These are phyloP conservation scores for Crataegus laevigata DNA, from an alignment of 306 rosid genomes.

Conservation along the genomic window DNA sequence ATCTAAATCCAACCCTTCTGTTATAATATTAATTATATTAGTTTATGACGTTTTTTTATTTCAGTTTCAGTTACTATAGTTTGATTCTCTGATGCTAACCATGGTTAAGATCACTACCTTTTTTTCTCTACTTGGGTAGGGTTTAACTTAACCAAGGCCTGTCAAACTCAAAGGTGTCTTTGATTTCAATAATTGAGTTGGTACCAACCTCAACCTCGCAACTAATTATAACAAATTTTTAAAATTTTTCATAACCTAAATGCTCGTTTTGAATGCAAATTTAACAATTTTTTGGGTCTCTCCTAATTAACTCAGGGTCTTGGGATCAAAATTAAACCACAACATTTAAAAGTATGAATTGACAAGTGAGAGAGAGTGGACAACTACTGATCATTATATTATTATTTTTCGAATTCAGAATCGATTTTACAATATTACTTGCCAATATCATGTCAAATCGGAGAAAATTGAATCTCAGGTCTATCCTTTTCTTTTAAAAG, in stretches of 20 bases:
- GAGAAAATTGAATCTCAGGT: not conserved
- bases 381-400: too few species aligned
- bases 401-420: too few species aligned
- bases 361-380: not conserved
- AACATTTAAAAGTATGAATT: not conserved
- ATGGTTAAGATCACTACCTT: not conserved
- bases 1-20: constrained; percentile 7
- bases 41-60: not conserved
- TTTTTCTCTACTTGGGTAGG: not conserved
- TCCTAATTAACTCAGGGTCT: not conserved
- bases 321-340: not conserved
- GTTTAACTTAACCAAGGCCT: not conserved
- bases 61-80: not conserved
- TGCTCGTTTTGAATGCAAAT: not conserved
- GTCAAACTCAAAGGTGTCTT: not conserved
- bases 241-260: not conserved
- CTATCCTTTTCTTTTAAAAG: not conserved
- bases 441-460: too few species aligned
- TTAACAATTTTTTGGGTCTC: not conserved
- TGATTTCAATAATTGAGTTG: constrained; percentile 7
- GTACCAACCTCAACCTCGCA: not conserved
- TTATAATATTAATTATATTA: not conserved
- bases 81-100: not conserved
- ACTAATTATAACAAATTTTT: not conserved
- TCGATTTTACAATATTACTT: not conserved